Evolutionary conservation across 352 stramenopile genomes (phyloP).

Genomic region (Pythium dissimile): DNA sequence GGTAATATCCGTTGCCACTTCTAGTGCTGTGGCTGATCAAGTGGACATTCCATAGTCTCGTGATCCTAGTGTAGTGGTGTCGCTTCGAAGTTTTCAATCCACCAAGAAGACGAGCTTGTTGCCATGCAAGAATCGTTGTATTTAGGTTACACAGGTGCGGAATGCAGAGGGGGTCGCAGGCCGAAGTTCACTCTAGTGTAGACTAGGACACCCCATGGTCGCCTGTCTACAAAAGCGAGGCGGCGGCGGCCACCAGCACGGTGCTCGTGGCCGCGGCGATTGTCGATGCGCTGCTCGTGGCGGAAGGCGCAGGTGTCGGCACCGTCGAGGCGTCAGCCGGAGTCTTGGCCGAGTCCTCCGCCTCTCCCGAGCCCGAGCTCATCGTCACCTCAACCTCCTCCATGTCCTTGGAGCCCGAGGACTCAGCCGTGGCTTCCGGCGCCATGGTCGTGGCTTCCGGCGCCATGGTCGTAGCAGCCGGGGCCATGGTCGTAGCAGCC

Average conservation of each 20-base stretch:
- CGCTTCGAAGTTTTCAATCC: too few species aligned
- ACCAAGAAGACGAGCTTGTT: too few species aligned
- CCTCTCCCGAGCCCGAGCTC: not conserved
- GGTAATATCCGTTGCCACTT: too few species aligned
- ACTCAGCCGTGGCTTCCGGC: not conserved
- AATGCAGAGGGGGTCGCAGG: too few species aligned
- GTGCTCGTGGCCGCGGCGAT: not conserved
- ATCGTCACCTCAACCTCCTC: conserved; percentile 1
- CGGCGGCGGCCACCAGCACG: not conserved
- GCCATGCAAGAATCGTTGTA: too few species aligned
- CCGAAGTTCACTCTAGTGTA: too few species aligned
- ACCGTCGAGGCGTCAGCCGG: not conserved
- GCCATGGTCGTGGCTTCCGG: not conserved
- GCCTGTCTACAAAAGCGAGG: not conserved
- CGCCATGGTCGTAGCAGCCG: not conserved
- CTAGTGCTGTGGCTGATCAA: too few species aligned
- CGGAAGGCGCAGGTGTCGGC: not conserved
- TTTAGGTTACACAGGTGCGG: too few species aligned
- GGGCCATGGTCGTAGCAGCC: not conserved
- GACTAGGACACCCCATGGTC: too few species aligned
- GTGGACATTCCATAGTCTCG: too few species aligned
- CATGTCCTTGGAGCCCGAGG: conserved; percentile 1
- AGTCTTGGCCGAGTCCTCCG: not conserved
- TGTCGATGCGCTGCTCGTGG: not conserved
- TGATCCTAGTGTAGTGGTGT: too few species aligned